Evolutionary conservation across 768 basidiomycete species (phyloP).

Genomic region (Naganishia antarctica): DNA sequence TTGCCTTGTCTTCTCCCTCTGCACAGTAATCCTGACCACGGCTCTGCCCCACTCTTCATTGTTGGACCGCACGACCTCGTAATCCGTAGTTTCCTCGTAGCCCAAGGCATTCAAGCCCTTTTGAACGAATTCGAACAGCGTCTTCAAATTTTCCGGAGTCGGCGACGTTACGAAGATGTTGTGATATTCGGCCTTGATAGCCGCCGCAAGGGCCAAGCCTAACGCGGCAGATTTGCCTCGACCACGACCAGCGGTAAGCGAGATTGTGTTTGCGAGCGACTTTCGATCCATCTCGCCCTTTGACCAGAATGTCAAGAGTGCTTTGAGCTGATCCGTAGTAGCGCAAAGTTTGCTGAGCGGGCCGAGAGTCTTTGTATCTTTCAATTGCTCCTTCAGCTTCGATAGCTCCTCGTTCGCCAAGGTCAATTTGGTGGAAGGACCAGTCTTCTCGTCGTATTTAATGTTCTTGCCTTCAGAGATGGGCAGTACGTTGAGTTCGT

Average conservation of each 20-base stretch:
- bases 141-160: constrained; percentile 94
- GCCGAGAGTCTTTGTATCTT: constrained; percentile 78
- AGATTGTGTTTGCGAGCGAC: constrained; percentile 87
- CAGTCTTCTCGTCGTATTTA: constrained; percentile 50
- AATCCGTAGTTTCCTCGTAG: constrained; percentile 96
- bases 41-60: constrained; percentile 91
- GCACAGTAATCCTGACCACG: constrained; percentile 94
- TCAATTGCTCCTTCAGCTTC: constrained; percentile 69
- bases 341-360: constrained; percentile 83
- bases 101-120: constrained; percentile 90
- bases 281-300: constrained; percentile 74
- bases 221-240: constrained; percentile 94
- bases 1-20: constrained; percentile 71
- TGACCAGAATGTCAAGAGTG: constrained; percentile 88
- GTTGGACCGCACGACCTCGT: constrained; percentile 94
- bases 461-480: constrained; percentile 95
- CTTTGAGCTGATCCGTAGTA: constrained; percentile 82
- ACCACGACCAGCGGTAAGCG: constrained; percentile 88
- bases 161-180: constrained; percentile 98
- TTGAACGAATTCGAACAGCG: constrained; percentile 95
- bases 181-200: constrained; percentile 86
- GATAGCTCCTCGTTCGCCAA: constrained; percentile 62
- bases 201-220: constrained; percentile 89
- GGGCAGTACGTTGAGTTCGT: constrained; percentile 95
- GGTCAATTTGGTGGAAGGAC: constrained; percentile 25